Conservation (phyloP, 1,284 basidiomycete genomes). For the Tremellales sp. region DNA sequence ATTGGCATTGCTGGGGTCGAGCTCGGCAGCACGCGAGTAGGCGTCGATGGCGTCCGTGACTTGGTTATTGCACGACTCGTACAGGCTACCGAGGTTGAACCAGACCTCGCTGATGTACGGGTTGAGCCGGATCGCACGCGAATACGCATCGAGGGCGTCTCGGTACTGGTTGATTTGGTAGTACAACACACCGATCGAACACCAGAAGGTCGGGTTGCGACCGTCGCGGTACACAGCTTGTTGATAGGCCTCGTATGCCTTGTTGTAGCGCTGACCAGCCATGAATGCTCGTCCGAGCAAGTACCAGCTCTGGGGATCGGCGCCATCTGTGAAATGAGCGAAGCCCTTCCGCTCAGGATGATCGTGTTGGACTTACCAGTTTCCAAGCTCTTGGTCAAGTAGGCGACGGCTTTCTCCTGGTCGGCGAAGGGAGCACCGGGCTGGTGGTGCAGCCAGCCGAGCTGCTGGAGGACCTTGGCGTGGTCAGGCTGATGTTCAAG, state of each 20-base stretch:
- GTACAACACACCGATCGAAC: constrained; percentile 97
- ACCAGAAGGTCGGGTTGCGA: constrained; percentile 99
- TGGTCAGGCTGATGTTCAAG: constrained; percentile 88
- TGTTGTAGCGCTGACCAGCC: constrained; percentile 99
- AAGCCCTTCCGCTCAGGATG: constrained; percentile 4
- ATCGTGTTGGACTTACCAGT: constrained; percentile 61
- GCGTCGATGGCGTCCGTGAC: constrained; percentile 98
- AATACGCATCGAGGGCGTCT: constrained; percentile 97
- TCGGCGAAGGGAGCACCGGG: constrained; percentile 90
- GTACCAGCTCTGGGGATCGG: constrained; percentile 98
- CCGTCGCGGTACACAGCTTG: constrained; percentile 98
- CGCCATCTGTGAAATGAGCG: constrained; percentile 69
- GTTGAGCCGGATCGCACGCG: constrained; percentile 95
- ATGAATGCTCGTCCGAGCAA: constrained; percentile 96
- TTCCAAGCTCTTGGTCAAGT: constrained; percentile 90
- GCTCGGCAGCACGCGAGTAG: constrained; percentile 84
- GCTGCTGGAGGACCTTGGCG: constrained; percentile 95
- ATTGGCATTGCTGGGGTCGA: constrained; percentile 73
- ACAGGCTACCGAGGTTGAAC: constrained; percentile 95
- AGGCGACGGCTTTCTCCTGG: constrained; percentile 88
- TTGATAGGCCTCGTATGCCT: constrained; percentile 99
- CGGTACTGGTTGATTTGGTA: constrained; percentile 99
- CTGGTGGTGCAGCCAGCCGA: constrained; percentile 97
- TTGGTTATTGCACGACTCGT: constrained; percentile 99
- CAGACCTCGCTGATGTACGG: constrained; percentile 99